Evolutionary conservation across 176 grass and related monocot species (phyloP).

Genomic region (Saccharum spontaneum): DNA sequence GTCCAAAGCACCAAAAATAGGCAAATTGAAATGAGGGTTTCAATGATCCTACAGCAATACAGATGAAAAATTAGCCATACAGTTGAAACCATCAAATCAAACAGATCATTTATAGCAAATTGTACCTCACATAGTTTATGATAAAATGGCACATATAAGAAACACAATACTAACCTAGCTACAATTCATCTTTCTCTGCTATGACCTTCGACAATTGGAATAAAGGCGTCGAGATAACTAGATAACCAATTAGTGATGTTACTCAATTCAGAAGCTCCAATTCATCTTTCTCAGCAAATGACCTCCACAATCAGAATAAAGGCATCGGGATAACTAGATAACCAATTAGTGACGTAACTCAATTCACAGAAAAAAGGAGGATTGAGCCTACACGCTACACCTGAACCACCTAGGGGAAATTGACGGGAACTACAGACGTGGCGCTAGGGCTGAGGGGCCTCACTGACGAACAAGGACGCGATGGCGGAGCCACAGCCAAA

Average conservation of each 20-base stretch:
- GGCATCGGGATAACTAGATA: background rate
- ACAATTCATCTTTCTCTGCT: background rate
- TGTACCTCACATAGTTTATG: no score
- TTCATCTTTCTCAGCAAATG: background rate
- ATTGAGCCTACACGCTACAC: background rate
- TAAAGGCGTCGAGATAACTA: background rate
- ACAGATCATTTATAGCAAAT: no score
- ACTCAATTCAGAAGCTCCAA: background rate
- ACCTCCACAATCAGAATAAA: background rate
- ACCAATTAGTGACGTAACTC: background rate
- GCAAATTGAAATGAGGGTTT: no score
- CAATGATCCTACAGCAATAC: no score
- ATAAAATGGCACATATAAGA: no score
- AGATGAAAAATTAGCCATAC: no score
- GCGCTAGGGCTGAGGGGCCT: background rate
- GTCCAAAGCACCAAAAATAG: no score
- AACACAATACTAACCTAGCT: no score
- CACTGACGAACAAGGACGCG: constrained; percentile 89
- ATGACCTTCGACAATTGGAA: background rate
- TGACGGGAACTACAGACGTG: background rate
- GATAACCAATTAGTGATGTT: background rate
- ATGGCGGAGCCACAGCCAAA: constrained; percentile 96
- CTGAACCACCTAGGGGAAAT: background rate
- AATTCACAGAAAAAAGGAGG: constrained; percentile 8
- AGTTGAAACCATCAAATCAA: no score